These are phyloP conservation scores for Aspergillus terreus DNA, from an alignment of 2,329 filamentous ascomycete species.

Conservation along the genomic window DNA sequence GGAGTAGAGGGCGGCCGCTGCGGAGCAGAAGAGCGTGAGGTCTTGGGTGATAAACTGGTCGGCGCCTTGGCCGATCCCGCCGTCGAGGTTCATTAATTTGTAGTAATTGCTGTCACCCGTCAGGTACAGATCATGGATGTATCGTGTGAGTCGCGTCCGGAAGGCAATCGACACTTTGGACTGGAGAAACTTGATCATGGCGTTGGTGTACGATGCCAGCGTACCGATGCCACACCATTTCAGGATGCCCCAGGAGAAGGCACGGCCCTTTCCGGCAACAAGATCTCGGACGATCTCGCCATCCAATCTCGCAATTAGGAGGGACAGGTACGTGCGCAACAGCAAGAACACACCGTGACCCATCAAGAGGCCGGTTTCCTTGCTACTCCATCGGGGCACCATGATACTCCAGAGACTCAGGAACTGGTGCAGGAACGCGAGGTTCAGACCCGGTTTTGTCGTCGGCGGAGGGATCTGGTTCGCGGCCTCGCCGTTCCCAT, in stretches of 20 bases:
- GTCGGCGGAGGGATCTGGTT: conserved; percentile 76
- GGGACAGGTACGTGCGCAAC: conserved; percentile 86
- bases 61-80: conserved; percentile 83
- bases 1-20: conserved; percentile 89
- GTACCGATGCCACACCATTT: conserved; percentile 96
- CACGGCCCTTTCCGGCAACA: conserved; percentile 87
- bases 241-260: conserved; percentile 80
- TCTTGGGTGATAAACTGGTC: conserved; percentile 99
- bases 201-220: conserved; percentile 94
- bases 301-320: conserved; percentile 88
- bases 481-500: conserved; percentile 59
- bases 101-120: conserved; percentile 96
- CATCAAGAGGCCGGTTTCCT: conserved; percentile 85
- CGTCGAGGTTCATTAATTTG: conserved; percentile 88
- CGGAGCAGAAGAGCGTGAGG: conserved; percentile 88
- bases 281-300: conserved; percentile 95
- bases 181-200: conserved; percentile 98
- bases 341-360: conserved; percentile 89
- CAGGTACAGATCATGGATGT: conserved; percentile 95
- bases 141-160: conserved; percentile 86
- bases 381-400: conserved; percentile 92
- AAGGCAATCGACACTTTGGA: conserved; percentile 98
- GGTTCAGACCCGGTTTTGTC: conserved; percentile 88
- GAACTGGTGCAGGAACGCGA: conserved; percentile 96
- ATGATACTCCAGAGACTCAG: conserved; percentile 95